Base-by-base conservation (phyloP, 176 grass and related monocot genomes). In the Coix lacrymajobi region DNA sequence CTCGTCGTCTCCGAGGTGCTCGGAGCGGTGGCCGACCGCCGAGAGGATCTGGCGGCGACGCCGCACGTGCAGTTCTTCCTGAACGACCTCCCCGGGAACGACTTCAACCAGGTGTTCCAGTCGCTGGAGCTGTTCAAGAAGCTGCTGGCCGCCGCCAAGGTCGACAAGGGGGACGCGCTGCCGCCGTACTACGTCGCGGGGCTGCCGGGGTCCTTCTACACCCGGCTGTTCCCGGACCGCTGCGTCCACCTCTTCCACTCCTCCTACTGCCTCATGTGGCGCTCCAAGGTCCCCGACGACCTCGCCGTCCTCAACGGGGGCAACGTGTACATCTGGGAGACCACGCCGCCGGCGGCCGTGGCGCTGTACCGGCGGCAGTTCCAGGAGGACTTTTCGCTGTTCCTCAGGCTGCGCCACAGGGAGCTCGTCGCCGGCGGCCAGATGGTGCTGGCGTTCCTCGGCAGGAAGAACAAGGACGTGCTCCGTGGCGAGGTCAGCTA, bases 211-310 rank as follows among this genome's bases (percentile, higher is more conserved):
- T 94, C 92, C 2, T 97, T 92, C 66, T 90, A 97, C 41, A 52
- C 58, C 11, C 88, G 85, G 67, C 85, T 97, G 51, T 87, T 92
- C 29, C 94, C 92, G 6, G 30, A 46, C 37, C 31, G 22, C 17
- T 40, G 10, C 70, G 88, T 97, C 31, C 85, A 92, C 57, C 75
- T 97, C 54, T 94, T 97, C 46, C 89, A 97, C 78, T 97, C 89
- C 24, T 84, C 85, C 8, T 90, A 73, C 17, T 90, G 80, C 15
- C 94, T 97, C 52, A 83, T 84, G 85, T 94, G 85, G 80, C 71
- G 89, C 29, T 90, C 94, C 76, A 84, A 87, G 91, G 82, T 89
- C 24, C 90, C 86, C 66, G 81, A 92, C 2, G 78, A 84, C 66
- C 65, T 92, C 8, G 70, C 78, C 8, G 70, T 68, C 3, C 7